A percentile compares a stretch with the other conserved stretches of the same genome.
These are phyloP conservation scores for Chrysanthemum makinoi DNA, from an alignment of 129 eudicot genomes.

Conservation along the genomic window DNA sequence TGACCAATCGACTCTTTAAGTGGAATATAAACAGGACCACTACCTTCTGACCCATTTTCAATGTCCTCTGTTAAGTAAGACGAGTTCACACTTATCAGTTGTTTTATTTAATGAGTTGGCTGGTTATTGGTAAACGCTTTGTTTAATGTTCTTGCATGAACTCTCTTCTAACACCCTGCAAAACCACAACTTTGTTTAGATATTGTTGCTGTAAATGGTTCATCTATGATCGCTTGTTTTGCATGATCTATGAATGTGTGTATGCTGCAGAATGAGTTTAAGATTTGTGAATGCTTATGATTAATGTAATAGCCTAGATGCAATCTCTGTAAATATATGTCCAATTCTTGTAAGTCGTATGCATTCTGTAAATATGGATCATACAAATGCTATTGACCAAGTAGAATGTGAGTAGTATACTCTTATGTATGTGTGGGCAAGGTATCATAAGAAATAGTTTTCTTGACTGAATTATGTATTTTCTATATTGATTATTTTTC, in stretches of 20 bases:
- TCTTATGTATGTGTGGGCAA: too few relatives aligned
- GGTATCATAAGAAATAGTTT: too few relatives aligned
- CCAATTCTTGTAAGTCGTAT: neutral
- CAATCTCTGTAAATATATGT: too few relatives aligned
- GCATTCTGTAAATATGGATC: neutral
- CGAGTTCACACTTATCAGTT: slow-evolving; percentile 19
- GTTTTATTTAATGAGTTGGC: too few relatives aligned
- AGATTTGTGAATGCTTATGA: slow-evolving; percentile 8
- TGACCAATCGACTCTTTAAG: slow-evolving; percentile 87
- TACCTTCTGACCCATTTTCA: slow-evolving; percentile 23
- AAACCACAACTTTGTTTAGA: slow-evolving; percentile 15
- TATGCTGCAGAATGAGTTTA: too few relatives aligned
- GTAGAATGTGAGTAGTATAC: too few relatives aligned
- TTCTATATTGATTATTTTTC: too few relatives aligned
- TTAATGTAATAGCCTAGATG: neutral
- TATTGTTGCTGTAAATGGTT: too few relatives aligned
- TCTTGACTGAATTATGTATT: too few relatives aligned
- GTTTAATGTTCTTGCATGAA: slow-evolving; percentile 78
- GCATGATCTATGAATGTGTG: too few relatives aligned
- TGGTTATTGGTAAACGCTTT: slow-evolving; percentile 28
- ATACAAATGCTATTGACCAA: too few relatives aligned
- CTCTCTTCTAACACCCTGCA: slow-evolving; percentile 92
- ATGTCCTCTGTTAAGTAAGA: slow-evolving; percentile 16
- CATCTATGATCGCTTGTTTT: too few relatives aligned
- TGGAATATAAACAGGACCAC: slow-evolving; percentile 12